A percentile compares a stretch with the other conserved stretches of the same genome.
Conservation (phyloP, 2,329 filamentous ascomycete species). For the Xylaria sp. region DNA sequence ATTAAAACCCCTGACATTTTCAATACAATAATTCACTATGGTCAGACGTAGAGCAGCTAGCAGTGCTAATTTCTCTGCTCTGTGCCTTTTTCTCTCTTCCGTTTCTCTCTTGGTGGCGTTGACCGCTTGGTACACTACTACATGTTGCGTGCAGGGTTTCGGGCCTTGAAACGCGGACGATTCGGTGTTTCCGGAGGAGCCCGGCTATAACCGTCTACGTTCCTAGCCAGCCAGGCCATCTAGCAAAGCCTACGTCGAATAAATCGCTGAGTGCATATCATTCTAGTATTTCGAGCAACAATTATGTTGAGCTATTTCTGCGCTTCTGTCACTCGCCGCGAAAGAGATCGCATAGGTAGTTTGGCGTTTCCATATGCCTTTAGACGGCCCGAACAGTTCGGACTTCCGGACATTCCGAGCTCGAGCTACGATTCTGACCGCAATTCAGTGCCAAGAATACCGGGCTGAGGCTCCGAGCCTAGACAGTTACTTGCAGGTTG, state of each 20-base stretch:
- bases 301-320: not conserved
- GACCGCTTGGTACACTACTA: not conserved
- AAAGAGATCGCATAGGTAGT: not conserved
- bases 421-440: constrained; percentile 6
- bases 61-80: not conserved
- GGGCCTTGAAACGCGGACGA: constrained; percentile 1
- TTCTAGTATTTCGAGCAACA: not conserved
- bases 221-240: not conserved
- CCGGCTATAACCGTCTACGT: constrained; percentile 3
- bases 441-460: constrained; percentile 3
- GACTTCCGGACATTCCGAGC: constrained; percentile 8
- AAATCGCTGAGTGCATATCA: not conserved
- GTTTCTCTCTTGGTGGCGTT: not conserved
- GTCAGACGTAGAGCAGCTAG: not conserved
- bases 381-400: not conserved
- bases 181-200: constrained; percentile 10
- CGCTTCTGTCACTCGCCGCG: not conserved
- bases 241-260: not conserved
- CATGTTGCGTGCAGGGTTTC: not conserved
- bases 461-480: not conserved
- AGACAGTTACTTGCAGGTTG: not conserved
- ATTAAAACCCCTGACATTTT: constrained; percentile 12
- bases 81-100: not conserved
- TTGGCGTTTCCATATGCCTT: not conserved
- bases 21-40: not conserved